Conservation (phyloP, 1,284 basidiomycete species). For the Ganoderma resinaceum region DNA sequence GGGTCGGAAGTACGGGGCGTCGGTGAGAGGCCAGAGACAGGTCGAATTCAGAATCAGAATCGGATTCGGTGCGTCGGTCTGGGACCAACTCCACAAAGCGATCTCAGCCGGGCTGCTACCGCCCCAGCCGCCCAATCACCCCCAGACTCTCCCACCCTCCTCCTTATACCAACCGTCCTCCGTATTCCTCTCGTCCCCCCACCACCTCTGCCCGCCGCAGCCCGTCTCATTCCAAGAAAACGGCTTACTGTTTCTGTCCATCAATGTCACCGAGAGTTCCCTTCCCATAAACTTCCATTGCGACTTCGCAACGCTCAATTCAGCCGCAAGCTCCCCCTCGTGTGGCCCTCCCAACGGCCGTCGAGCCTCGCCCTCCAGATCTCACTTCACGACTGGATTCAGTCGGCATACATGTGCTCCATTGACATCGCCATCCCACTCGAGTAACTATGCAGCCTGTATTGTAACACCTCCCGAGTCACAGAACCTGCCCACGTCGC, state of each 20-base stretch:
- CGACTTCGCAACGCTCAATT: not conserved
- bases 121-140: constrained; percentile 12
- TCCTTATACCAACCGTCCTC: not conserved
- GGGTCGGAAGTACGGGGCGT: constrained; percentile 7
- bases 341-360: not conserved
- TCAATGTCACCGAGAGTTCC: constrained; percentile 29
- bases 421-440: not conserved
- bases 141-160: constrained; percentile 24
- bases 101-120: constrained; percentile 5
- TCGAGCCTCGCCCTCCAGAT: not conserved
- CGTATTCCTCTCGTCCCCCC: not conserved
- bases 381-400: constrained; percentile 9
- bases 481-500: not conserved
- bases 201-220: not conserved
- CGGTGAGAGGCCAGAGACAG: constrained; percentile 6
- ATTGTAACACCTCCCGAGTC: constrained; percentile 11
- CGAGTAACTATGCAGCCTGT: not conserved
- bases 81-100: constrained; percentile 19
- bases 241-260: constrained; percentile 12
- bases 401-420: not conserved
- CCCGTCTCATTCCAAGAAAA: constrained; percentile 18
- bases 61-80: not conserved
- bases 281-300: constrained; percentile 12
- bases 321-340: not conserved
- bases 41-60: not conserved